These are phyloP conservation scores for Hypoxylon rubiginosum DNA, from an alignment of 2,329 filamentous ascomycete genomes.

Conservation along the genomic window DNA sequence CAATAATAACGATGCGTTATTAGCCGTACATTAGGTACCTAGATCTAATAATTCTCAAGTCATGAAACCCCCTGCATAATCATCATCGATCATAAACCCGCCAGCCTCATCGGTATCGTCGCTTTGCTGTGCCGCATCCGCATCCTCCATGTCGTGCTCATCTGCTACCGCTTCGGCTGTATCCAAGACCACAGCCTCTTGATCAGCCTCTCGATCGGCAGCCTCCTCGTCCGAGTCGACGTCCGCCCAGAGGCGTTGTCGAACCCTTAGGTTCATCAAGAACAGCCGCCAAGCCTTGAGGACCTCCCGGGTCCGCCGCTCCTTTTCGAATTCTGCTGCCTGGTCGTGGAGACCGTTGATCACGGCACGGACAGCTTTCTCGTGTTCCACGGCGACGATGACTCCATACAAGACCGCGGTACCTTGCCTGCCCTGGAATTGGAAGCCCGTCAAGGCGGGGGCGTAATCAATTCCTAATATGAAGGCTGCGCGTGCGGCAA, in stretches of 20 bases:
- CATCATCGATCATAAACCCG: slow-evolving; percentile 58
- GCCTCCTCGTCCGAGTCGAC: slow-evolving; percentile 64
- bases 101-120: slow-evolving; percentile 57
- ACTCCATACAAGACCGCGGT: slow-evolving; percentile 85
- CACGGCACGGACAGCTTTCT: slow-evolving; percentile 78
- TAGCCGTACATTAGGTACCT: not conserved
- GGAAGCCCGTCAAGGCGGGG: slow-evolving; percentile 90
- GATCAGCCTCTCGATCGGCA: too few species aligned
- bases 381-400: slow-evolving; percentile 79
- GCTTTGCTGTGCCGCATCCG: slow-evolving; percentile 49
- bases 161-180: slow-evolving; percentile 50
- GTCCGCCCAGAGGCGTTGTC: slow-evolving; percentile 76
- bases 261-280: slow-evolving; percentile 80
- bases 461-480: slow-evolving; percentile 86
- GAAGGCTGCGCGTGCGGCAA: slow-evolving; percentile 78
- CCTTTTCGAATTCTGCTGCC: slow-evolving; percentile 72
- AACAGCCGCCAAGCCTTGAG: slow-evolving; percentile 82
- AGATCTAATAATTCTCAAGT: slow-evolving; percentile 38
- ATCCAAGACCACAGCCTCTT: slow-evolving; percentile 50
- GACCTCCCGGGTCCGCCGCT: slow-evolving; percentile 72
- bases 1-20: not conserved
- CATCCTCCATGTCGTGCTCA: slow-evolving; percentile 44
- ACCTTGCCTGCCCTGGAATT: slow-evolving; percentile 86
- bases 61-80: slow-evolving; percentile 58
- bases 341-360: slow-evolving; percentile 77